Evolutionary conservation across 2,329 filamentous ascomycete genomes (phyloP).

Genomic region (Aureobasidium sp.): DNA sequence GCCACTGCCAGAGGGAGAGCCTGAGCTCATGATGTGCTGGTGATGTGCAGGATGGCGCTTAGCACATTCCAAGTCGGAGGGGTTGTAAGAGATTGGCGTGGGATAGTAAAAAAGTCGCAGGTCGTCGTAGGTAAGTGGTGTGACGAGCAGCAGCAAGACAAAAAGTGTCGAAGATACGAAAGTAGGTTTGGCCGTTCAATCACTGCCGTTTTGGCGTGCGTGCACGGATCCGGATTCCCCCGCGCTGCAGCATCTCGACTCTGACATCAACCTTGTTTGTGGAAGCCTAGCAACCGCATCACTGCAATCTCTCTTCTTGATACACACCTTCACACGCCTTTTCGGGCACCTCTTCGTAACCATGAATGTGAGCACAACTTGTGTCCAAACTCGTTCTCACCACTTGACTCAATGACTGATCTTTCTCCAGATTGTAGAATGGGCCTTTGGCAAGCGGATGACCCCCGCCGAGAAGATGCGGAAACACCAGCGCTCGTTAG

Average conservation of each 20-base stretch:
- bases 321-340: not conserved
- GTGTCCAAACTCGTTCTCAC: not conserved
- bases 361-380: constrained; percentile 4
- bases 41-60: not conserved
- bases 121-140: not conserved
- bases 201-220: not conserved
- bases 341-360: not conserved
- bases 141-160: not conserved
- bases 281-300: not conserved
- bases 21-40: constrained; percentile 27
- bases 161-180: not conserved
- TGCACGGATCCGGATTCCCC: not conserved
- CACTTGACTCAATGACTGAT: not conserved
- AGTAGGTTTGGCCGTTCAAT: constrained; percentile 8
- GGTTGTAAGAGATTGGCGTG: not conserved
- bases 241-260: not conserved
- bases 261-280: constrained; percentile 6
- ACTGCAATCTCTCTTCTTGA: not conserved
- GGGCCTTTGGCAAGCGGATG: constrained; percentile 98
- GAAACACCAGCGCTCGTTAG: constrained; percentile 86
- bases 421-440: constrained; percentile 76
- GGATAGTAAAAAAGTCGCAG: not conserved
- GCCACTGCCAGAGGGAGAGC: constrained; percentile 26
- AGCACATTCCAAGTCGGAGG: not conserved
- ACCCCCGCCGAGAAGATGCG: constrained; percentile 87